phyloP scores from a whole-genome alignment of 768 basidiomycete species.

The Russula sp. region DNA sequence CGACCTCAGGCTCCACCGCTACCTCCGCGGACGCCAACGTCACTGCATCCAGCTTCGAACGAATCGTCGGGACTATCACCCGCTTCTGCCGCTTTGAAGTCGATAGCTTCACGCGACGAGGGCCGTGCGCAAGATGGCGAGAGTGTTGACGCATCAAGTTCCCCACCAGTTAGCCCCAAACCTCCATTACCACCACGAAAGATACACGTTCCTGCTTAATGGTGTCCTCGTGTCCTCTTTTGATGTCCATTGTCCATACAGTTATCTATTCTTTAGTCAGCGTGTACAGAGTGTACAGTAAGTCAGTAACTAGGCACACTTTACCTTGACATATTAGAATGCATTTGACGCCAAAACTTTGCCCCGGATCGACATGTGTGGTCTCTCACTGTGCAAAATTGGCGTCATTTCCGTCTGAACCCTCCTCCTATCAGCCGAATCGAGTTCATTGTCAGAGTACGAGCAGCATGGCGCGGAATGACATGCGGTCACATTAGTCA shows the following conservation, averaged over 20 bases:
- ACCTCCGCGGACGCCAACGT: constrained; percentile 44
- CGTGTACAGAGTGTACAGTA: constrained; percentile 9
- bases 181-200: constrained; percentile 34
- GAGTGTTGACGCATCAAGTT: constrained; percentile 3
- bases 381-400: not conserved
- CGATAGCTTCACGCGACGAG: constrained; percentile 46
- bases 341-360: not conserved
- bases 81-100: constrained; percentile 56
- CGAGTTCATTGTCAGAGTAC: not conserved
- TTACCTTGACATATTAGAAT: not conserved
- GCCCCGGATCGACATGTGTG: not conserved
- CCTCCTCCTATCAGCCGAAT: not conserved
- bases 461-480: too few relatives aligned
- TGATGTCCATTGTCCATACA: not conserved
- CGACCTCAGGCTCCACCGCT: constrained; percentile 43
- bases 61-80: constrained; percentile 33
- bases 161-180: constrained; percentile 21
- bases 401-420: not conserved
- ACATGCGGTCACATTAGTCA: not conserved
- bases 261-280: constrained; percentile 23
- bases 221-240: not conserved
- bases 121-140: constrained; percentile 25
- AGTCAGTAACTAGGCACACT: constrained; percentile 8
- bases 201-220: constrained; percentile 25
- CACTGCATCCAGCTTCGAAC: constrained; percentile 29